Percentiles rank a stretch among this genome's conserved stretches.
phyloP scores from a whole-genome alignment of 202 grass and related monocot genomes.

The Zoysia matrella region DNA sequence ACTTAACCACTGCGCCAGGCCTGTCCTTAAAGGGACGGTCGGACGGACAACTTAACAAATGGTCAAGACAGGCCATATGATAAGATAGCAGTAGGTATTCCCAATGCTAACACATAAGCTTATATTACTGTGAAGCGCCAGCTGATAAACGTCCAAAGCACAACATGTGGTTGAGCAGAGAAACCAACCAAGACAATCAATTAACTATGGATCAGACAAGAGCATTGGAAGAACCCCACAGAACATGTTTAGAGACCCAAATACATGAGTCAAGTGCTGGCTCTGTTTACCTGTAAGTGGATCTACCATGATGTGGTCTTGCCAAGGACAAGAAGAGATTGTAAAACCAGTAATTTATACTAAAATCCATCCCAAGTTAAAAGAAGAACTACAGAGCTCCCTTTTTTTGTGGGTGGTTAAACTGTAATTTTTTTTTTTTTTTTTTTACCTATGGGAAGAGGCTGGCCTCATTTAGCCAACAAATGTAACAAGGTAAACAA shows the following conservation, averaged over 20 bases:
- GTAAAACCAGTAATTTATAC: neutral
- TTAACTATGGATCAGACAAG: neutral
- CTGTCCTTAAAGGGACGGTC: too few species aligned
- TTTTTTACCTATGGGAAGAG: neutral
- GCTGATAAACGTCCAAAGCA: neutral
- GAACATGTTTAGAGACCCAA: constrained; percentile 10
- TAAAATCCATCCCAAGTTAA: neutral
- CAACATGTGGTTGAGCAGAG: constrained; percentile 30
- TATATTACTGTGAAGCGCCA: neutral
- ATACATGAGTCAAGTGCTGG: neutral
- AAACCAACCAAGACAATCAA: neutral
- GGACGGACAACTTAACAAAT: neutral
- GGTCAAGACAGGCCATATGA: neutral
- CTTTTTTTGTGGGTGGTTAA: neutral
- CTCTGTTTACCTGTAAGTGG: neutral
- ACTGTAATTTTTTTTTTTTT: neutral
- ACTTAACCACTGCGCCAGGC: too few species aligned
- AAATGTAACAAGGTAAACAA: neutral
- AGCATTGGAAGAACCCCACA: constrained; percentile 1
- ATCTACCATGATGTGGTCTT: constrained; percentile 27
- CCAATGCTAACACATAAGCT: neutral
- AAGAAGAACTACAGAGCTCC: neutral
- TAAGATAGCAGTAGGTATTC: neutral
- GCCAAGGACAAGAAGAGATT: constrained; percentile 1
- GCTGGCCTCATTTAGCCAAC: neutral